Base-by-base conservation (phyloP, 2,329 filamentous ascomycete species). In the Cordyceps cateniannulata region DNA sequence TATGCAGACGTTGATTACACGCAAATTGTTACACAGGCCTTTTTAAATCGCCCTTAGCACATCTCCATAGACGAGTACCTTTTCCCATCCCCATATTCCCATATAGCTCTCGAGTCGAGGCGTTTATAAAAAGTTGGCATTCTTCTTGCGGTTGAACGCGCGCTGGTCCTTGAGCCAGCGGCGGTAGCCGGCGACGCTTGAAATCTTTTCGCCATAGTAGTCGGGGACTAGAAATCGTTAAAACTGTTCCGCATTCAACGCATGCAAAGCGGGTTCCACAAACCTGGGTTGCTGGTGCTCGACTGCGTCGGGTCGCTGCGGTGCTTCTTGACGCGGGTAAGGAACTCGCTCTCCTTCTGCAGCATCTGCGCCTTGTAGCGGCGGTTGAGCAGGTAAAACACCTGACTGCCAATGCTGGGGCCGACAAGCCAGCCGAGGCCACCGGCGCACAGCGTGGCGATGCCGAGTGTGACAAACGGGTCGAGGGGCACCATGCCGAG, bases 161-260 rank as follows among this genome's bases (percentile, higher is more conserved):
- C 93, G 83, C 80, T 98, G 95, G 71, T 99, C 95, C 81, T 96
- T 98, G 70, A 99, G 78, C 95, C 95, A 99, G 73, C 91, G 88
- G 69, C 95, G 82, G 75, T 98, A 99, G 51, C 91, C 93, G 59
- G 87, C 82, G 24, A 98, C 91, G 69, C 92, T 96, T 56, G 90
- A 90, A 69, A 99, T 96, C 82, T 97, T 98, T 79, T 99, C 95
- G 69, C 95, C 95, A 70, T 99, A 99, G 77, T 96, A 99, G 73
- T 99, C 95, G 48, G 93, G 93, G 1, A 96, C 90, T 82, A n/a
- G 32, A 16, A 9, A 10, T 20, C 12, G 58, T 71, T 62, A 72
- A 67, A 20, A 51, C 50, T 20, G 16, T 14, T 20, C n/a, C 32
- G 51, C 6, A 52, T n/a, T 18, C n/a, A n/a, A n/a, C n/a, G n/a